Conservation (phyloP, 345 rosid genomes). For the Aurinia saxatilis region DNA sequence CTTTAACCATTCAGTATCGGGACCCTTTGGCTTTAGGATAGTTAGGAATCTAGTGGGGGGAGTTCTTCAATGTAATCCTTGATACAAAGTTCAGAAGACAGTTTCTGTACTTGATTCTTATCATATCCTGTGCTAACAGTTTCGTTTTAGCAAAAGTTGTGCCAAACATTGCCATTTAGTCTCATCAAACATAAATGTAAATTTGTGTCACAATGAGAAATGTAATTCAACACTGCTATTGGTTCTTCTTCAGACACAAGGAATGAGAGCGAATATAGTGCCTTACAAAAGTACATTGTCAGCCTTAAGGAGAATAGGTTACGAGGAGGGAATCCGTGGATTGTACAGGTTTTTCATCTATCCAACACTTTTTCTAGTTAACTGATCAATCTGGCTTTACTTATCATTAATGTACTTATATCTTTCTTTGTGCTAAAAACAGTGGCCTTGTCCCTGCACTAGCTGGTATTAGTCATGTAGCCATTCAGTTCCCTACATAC, state of each 20-base stretch:
- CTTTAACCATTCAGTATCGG: no score
- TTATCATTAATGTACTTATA: background rate
- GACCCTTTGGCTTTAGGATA: no score
- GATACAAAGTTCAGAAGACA: no score
- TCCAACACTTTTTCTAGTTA: background rate
- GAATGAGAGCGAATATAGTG: slow-evolving; percentile 58
- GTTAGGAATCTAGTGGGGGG: no score
- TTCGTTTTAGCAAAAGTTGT: background rate
- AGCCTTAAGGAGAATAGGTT: slow-evolving; percentile 75
- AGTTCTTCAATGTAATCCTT: no score
- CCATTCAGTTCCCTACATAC: slow-evolving; percentile 82
- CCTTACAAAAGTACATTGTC: slow-evolving; percentile 68
- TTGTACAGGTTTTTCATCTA: slow-evolving; percentile 54
- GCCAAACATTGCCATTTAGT: background rate
- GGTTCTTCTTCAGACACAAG: slow-evolving; percentile 53
- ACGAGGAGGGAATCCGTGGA: slow-evolving; percentile 80
- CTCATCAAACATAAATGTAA: background rate
- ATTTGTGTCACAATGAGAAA: background rate
- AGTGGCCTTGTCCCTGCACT: slow-evolving; percentile 88
- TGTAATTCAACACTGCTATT: background rate
- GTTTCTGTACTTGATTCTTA: no score
- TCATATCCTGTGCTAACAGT: no score
- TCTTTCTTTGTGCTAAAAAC: slow-evolving; percentile 20
- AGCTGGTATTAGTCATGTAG: slow-evolving; percentile 91
- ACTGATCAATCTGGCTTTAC: background rate